Conservation (phyloP, 345 rosid species). For the rapeseed (Brassica napus) region Da-Ae NC_063435.1:19954501-19955000, state of each 20-base stretch:
- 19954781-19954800: not conserved
- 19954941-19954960: slow-evolving; percentile 54
- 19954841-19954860: slow-evolving; percentile 56
- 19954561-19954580: slow-evolving; percentile 54
- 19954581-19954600: slow-evolving; percentile 68
- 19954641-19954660: not conserved
- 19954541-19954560: slow-evolving; percentile 59
- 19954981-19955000: slow-evolving; percentile 13
- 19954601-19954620: slow-evolving; percentile 65
- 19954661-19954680: not conserved
- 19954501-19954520: slow-evolving; percentile 59
- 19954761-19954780: too few species aligned
- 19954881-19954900: slow-evolving; percentile 61
- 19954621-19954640: slow-evolving; percentile 30
- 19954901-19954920: slow-evolving; percentile 56
- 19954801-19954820: slow-evolving; percentile 49
- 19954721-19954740: not conserved
- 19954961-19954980: slow-evolving; percentile 55
- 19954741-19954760: too few species aligned
- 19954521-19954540: slow-evolving; percentile 61
- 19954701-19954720: not conserved
- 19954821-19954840: slow-evolving; percentile 59
- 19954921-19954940: slow-evolving; percentile 45
- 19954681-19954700: not conserved
- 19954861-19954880: slow-evolving; percentile 52